phyloP scores from a whole-genome alignment of 305 asterid species.

The Rubia peregrina region DNA sequence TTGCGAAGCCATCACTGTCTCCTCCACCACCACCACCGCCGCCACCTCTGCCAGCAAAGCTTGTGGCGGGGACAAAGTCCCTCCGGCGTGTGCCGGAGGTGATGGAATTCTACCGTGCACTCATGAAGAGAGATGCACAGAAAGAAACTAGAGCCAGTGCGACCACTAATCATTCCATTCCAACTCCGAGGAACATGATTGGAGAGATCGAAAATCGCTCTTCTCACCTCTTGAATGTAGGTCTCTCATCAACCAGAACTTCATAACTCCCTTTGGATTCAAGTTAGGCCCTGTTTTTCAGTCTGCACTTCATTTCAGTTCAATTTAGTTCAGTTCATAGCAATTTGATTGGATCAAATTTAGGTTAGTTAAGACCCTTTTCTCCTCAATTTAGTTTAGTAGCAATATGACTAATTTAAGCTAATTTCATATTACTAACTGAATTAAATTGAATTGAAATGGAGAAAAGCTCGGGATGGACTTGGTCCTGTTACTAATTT shows the following conservation, averaged over 20 bases:
- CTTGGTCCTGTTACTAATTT: too few relatives aligned
- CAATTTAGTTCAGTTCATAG: too few relatives aligned
- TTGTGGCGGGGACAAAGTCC: constrained; percentile 14
- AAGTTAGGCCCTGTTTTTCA: too few relatives aligned
- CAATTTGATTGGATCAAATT: too few relatives aligned
- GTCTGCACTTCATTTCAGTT: too few relatives aligned
- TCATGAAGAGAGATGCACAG: constrained; percentile 31
- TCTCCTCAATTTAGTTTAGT: too few relatives aligned
- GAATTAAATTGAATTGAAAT: too few relatives aligned
- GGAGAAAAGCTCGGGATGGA: too few relatives aligned
- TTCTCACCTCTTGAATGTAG: constrained; percentile 23
- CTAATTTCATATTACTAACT: too few relatives aligned
- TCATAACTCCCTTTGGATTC: too few relatives aligned
- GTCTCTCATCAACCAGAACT: neutral
- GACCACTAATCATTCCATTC: constrained; percentile 8
- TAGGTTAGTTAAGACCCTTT: too few relatives aligned
- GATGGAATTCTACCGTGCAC: constrained; percentile 31
- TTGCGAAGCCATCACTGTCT: constrained; percentile 21
- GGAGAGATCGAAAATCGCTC: constrained; percentile 39
- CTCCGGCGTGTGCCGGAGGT: constrained; percentile 32
- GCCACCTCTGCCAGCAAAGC: constrained; percentile 21
- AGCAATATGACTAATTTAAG: too few relatives aligned
- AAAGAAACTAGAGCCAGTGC: constrained; percentile 20
- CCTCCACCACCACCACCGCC: constrained; percentile 32
- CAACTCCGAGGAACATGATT: constrained; percentile 27